phyloP scores from a whole-genome alignment of 2,329 filamentous ascomycete genomes.

The Cadophora sp. region DNA sequence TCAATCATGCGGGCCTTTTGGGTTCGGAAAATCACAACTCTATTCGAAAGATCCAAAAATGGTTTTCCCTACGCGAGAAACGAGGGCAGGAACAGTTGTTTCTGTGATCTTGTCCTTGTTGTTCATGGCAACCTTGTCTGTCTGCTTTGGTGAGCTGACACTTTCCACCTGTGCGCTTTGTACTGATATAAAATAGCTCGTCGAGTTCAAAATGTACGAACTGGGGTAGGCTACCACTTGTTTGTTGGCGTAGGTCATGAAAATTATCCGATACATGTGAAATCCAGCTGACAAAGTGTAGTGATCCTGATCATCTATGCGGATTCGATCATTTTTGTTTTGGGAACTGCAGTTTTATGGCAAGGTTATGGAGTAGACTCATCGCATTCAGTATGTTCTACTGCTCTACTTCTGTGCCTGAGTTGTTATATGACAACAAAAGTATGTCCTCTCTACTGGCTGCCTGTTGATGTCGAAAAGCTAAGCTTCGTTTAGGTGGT shows the following conservation, averaged over 20 bases:
- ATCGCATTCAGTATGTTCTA: slow-evolving; percentile 57
- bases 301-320: slow-evolving; percentile 66
- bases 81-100: slow-evolving; percentile 30
- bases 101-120: slow-evolving; percentile 33
- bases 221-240: slow-evolving; percentile 37
- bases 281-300: slow-evolving; percentile 40
- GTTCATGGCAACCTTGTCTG: slow-evolving; percentile 34
- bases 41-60: background rate
- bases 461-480: background rate
- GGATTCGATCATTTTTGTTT: slow-evolving; percentile 66
- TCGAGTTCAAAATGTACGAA: slow-evolving; percentile 37
- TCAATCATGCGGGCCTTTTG: background rate
- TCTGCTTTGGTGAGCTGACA: slow-evolving; percentile 36
- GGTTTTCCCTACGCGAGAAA: slow-evolving; percentile 20
- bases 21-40: background rate
- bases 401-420: slow-evolving; percentile 65
- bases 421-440: slow-evolving; percentile 69
- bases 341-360: slow-evolving; percentile 61
- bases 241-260: slow-evolving; percentile 38
- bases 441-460: slow-evolving; percentile 44
- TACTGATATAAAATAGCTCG: slow-evolving; percentile 31
- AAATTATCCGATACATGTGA: background rate
- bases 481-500: slow-evolving; percentile 20
- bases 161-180: background rate
- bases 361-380: slow-evolving; percentile 63